phyloP scores from a whole-genome alignment of 306 rosid genomes.

The Casuarina equisetifolia region DNA sequence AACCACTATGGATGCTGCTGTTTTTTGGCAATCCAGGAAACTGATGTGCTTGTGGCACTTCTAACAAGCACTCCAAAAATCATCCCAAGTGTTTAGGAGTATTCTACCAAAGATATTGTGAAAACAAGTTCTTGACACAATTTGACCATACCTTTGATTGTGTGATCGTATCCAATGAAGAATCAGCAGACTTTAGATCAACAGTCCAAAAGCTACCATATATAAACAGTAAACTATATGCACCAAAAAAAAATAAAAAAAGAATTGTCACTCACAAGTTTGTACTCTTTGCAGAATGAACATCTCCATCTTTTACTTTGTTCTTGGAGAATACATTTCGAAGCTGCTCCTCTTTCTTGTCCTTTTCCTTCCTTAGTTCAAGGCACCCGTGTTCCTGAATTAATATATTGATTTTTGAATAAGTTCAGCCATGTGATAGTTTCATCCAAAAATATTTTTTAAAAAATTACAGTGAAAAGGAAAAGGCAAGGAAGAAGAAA shows the following conservation, averaged over 20 bases:
- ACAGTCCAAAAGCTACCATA: not conserved
- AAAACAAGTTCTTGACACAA: not conserved
- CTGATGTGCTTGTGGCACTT: not conserved
- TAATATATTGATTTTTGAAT: conserved; percentile 1
- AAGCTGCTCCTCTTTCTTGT: conserved; percentile 46
- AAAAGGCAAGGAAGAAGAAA: conserved; percentile 3
- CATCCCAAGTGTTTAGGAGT: not conserved
- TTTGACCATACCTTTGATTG: no score
- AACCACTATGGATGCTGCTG: no score
- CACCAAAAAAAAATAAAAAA: not conserved
- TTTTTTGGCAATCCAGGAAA: not conserved
- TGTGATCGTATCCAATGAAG: not conserved
- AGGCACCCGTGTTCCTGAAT: conserved; percentile 75
- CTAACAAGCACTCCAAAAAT: not conserved
- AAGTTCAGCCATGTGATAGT: not conserved
- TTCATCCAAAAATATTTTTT: not conserved
- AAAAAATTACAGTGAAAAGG: not conserved
- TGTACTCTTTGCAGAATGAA: conserved; percentile 30
- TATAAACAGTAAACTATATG: not conserved
- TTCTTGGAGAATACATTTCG: conserved; percentile 33
- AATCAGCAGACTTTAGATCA: not conserved
- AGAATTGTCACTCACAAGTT: conserved; percentile 48
- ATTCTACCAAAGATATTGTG: not conserved
- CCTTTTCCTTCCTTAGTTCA: conserved; percentile 62
- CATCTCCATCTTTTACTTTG: conserved; percentile 36